phyloP scores from a whole-genome alignment of 306 rosid species.

The Crataegus laevigata region DNA sequence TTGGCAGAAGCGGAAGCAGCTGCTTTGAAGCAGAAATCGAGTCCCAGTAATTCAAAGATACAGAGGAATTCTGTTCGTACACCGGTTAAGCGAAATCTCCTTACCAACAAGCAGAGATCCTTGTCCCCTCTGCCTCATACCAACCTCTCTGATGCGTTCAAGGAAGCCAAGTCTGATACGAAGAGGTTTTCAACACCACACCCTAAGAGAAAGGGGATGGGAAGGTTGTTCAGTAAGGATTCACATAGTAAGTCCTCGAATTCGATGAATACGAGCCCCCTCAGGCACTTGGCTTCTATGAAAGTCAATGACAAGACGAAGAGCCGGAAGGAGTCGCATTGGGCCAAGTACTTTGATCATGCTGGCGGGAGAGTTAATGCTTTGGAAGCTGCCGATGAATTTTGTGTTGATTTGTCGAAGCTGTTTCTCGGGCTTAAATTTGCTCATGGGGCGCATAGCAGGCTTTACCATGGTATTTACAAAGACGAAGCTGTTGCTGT shows the following conservation, averaged over 20 bases:
- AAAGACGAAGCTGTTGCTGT: slow-evolving; percentile 71
- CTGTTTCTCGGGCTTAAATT: slow-evolving; percentile 75
- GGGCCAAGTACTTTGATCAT: slow-evolving; percentile 68
- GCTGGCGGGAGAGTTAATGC: slow-evolving; percentile 69
- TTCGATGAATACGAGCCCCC: slow-evolving; percentile 32
- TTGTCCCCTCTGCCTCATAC: slow-evolving; percentile 61
- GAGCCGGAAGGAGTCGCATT: slow-evolving; percentile 47
- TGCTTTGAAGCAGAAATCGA: slow-evolving; percentile 15
- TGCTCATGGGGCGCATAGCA: slow-evolving; percentile 96
- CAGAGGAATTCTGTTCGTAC: background rate
- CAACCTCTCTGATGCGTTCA: slow-evolving; percentile 43
- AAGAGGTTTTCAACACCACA: slow-evolving; percentile 74
- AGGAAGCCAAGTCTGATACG: slow-evolving; percentile 57
- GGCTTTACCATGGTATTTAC: slow-evolving; percentile 87
- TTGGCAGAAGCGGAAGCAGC: background rate
- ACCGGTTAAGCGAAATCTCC: slow-evolving; percentile 8
- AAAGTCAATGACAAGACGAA: slow-evolving; percentile 39
- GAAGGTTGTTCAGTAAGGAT: slow-evolving; percentile 34
- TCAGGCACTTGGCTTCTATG: slow-evolving; percentile 29
- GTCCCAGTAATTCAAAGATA: slow-evolving; percentile 2
- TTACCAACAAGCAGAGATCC: slow-evolving; percentile 56
- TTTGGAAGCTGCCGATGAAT: slow-evolving; percentile 67
- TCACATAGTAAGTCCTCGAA: slow-evolving; percentile 22
- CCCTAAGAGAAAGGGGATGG: slow-evolving; percentile 47
- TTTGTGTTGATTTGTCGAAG: slow-evolving; percentile 68